Evolutionary conservation across 148 eudicot species (phyloP).

Genomic region (Arctostaphylos glauca): DNA sequence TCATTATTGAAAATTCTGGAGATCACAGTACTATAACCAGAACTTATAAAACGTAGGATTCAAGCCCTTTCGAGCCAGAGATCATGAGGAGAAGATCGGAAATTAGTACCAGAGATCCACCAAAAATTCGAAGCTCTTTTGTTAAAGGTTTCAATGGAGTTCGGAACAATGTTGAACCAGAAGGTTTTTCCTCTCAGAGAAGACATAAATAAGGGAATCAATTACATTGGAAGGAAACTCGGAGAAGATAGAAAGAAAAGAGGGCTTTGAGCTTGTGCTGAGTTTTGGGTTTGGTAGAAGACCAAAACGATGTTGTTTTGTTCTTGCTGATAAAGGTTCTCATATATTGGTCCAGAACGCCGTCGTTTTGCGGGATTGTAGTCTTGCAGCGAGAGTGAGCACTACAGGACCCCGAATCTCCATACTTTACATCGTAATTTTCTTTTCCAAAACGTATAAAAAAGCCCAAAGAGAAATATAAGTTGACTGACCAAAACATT

Average conservation of each 20-base stretch:
- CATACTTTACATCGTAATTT: background rate
- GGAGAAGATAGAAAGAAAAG: no score
- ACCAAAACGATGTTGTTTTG: no score
- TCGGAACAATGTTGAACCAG: conserved; percentile 5
- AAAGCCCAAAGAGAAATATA: background rate
- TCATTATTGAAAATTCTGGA: background rate
- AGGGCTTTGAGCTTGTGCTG: no score
- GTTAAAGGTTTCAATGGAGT: conserved; percentile 16
- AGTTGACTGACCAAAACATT: background rate
- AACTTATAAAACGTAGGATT: background rate
- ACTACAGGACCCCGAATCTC: no score
- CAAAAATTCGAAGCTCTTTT: conserved; percentile 19
- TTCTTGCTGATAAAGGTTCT: no score
- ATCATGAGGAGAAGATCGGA: conserved; percentile 21
- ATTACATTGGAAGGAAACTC: no score
- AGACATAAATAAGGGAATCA: no score
- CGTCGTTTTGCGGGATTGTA: background rate
- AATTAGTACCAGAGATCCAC: background rate
- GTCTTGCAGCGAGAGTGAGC: no score
- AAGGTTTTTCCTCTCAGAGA: background rate
- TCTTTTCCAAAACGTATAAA: background rate
- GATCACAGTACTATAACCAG: background rate
- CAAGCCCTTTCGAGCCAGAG: background rate
- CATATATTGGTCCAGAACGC: no score
- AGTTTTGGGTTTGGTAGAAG: no score